Base-by-base conservation (phyloP, 2,329 filamentous ascomycete genomes). In the Fragosphaeria purpurea region DNA sequence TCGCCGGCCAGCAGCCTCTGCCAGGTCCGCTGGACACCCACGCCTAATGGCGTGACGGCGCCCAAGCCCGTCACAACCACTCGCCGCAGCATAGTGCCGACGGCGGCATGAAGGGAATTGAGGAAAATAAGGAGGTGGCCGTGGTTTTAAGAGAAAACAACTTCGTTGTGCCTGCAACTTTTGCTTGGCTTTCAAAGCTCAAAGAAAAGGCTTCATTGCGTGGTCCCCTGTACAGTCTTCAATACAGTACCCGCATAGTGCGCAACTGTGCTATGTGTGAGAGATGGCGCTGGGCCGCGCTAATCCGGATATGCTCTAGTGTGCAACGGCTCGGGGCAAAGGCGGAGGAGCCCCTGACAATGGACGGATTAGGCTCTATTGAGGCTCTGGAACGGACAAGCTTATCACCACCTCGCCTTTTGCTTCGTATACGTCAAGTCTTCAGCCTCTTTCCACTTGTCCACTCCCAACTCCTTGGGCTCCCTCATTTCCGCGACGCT, bases 1-100 rank as follows among this genome's bases (percentile, higher is more conserved):
- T 90, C 75, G 43, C 88, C 82, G 41, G 86, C 81, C 34, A 97
- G 66, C 41, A 98, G 79, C 48, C 86, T 83, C 53, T 71, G 76
- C 93, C 93, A 98, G 54, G 87, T 87, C 50, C 73, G 80, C 57
- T 79, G 80, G 56, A 86, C 75, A 55, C 89, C 88, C 52, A 94
- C 81, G 55, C 87, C 90, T 32, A 96, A 73, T 52, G 90, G 90
- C 58, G 86, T 88, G 60, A 93, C 77, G 63, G 85, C 86, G 55
- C 88, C 87, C 46, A 93, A 73, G 62, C 88, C 87, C 48, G 88
- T 93, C 63, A 93, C 83, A 61, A 91, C 88, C 59, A 93, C 87
- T 60, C 86, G 81, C 63, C 82, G 77, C 74, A 58, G 50, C 48
- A 49, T 49, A 31, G 5, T 34, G 41, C 9, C 22, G 22, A 22